Base-by-base conservation (phyloP, 208 protist genomes). In the Wallacemonas sp. region DNA sequence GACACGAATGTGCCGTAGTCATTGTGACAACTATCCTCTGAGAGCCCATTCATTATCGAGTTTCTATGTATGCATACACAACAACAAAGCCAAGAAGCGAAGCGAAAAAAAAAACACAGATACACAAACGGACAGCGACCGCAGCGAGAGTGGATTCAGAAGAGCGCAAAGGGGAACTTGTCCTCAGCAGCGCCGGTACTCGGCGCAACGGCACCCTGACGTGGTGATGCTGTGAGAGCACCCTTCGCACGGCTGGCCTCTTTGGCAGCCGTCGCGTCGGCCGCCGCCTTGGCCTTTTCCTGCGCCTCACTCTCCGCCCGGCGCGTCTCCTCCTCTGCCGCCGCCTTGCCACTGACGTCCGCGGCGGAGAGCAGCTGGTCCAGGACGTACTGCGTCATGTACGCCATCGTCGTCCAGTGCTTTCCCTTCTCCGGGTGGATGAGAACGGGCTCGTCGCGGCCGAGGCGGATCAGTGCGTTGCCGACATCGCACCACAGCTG, bases 401-500 rank as follows among this genome's bases (percentile, higher is more conserved):
- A 89, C 14, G 80, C 80, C 17, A 72, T 65, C 0, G 60, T 81
- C 0, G 68, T 76, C 78, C 82, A 92, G 66, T 74, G 52, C 36
- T 74, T 84, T 1, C 69, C 78, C 29, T 74, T 55, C 21, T 84
- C 83, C 32, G 77, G 68, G 17, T 85, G 48, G 21, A 81, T 76
- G 26, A 80, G 68, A 16, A 78, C 19, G 5, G 80, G 80, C 69
- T 82, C 78, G 27, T 48, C 62, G 16, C 66, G 70, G 27, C 79
- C 74, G 2, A 80, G 69, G 14, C 75, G 72, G 68, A 85, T 62
- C 19, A 92, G 43, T 38, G 74, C 76, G n/a, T 68, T 55, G 24
- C 52, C 83, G 12, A 92, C 80, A 62, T 92, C 68, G 44, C 76
- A 74, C 86, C 86, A 92, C 17, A 92, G 74, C 48, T 92, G 86